Evolutionary conservation across 169 alveolate genomes (phyloP), one percentile per base, ranked within the genome.

Genomic region (Cryptosporidium tyzzeri): DNA sequence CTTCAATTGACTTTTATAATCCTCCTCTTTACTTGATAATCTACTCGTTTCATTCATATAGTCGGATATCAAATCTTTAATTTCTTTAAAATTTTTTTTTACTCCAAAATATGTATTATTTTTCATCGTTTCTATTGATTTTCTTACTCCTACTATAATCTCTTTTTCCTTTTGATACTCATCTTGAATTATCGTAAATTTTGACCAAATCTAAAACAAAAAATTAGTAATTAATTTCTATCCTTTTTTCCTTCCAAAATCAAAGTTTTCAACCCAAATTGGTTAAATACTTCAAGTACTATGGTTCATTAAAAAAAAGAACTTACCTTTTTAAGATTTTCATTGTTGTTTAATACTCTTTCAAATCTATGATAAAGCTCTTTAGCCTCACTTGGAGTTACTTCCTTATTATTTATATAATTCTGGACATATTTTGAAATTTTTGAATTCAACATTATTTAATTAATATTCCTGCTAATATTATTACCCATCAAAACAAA

Each of bases 311-410:
- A 41, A 41, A 41, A 39, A 41, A 41, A 62, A 37, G n/a, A 62
- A 80, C 89, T 29, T 41, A 80, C 89, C 45, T 80, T 80, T 48
- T 80, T 80, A 26, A 80, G n/a, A n/a, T n/a, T 48, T 23, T 80
- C 89, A 39, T 62, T 80, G 68, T 45, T 62, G 3, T 12, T 62
- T 31, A 80, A 59, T 44, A 80, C 70, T 21, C 65, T 62, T 45
- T 80, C 89, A 59, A 80, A 59, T 45, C 26, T 61, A 31, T 62
- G 89, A 31, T 62, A 80, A 26, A 80, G 59, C 37, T 61, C 71
- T 48, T 80, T 80, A 29, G 89, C 75, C 44, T 80, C 89, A n/a
- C 39, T 45, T 80, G 89, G 70, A 23, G 74, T 80, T 26, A 67
- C 44, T 26, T n/a, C 44, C 26, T 37, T 80, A n/a, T 45, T 80